Evolutionary conservation across 129 eudicot genomes (phyloP).

Genomic region (Tagetes patula): DNA sequence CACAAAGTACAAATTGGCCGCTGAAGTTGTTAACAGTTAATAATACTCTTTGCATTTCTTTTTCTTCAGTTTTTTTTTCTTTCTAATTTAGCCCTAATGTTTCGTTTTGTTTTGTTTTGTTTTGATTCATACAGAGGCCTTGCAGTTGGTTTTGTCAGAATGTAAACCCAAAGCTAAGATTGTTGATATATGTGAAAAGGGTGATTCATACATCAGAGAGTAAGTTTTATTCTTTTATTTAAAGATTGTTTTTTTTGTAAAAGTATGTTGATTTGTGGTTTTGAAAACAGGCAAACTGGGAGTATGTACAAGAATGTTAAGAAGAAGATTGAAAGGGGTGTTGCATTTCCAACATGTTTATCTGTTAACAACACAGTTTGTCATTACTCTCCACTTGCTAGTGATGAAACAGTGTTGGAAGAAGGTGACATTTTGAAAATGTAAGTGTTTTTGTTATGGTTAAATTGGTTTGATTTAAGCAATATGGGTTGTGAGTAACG

Average conservation of each 20-base stretch:
- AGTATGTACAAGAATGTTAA: slow-evolving; percentile 87
- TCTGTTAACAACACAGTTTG: slow-evolving; percentile 80
- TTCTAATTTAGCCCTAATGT: not conserved
- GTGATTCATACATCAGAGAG: slow-evolving; percentile 76
- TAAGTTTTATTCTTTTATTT: slow-evolving; percentile 29
- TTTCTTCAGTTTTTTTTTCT: no score
- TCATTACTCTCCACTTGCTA: slow-evolving; percentile 86
- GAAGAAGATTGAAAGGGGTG: slow-evolving; percentile 91
- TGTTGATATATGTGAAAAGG: slow-evolving; percentile 86
- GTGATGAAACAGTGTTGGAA: slow-evolving; percentile 72
- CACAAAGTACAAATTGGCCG: slow-evolving; percentile 88
- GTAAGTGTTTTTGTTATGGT: slow-evolving; percentile 40
- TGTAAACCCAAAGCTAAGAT: slow-evolving; percentile 85
- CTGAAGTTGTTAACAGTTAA: slow-evolving; percentile 82
- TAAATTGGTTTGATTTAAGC: not conserved
- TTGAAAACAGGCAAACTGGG: slow-evolving; percentile 60
- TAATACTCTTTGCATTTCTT: not conserved
- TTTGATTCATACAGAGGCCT: slow-evolving; percentile 59
- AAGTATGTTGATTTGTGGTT: not conserved
- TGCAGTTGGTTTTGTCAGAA: slow-evolving; percentile 80
- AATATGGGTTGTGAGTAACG: not conserved
- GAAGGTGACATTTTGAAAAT: slow-evolving; percentile 87
- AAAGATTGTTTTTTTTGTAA: no score
- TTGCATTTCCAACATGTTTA: slow-evolving; percentile 93
- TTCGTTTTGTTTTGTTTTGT: not conserved